phyloP scores from a whole-genome alignment of 768 basidiomycete species.

The Neoboletus brunneissimus region DNA sequence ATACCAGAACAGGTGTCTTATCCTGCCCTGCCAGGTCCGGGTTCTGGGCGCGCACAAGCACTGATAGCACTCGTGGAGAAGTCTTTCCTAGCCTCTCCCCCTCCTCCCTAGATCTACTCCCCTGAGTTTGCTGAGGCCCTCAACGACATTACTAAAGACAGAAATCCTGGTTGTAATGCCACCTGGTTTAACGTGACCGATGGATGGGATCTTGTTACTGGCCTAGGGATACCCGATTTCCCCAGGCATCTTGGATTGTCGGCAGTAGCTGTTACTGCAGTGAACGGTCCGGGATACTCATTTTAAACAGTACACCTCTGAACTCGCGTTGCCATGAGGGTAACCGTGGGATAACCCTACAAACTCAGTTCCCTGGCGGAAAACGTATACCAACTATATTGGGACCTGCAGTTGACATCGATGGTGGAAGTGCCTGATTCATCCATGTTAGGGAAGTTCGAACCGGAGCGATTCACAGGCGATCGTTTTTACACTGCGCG shows the following conservation, averaged over 20 bases:
- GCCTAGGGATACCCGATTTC: slow-evolving; percentile 16
- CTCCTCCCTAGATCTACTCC: too few species aligned
- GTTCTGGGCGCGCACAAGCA: slow-evolving; percentile 27
- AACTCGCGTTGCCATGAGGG: not conserved
- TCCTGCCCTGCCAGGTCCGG: not conserved
- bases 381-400: too few species aligned
- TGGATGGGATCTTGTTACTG: slow-evolving; percentile 47
- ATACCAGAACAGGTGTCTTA: not conserved
- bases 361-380: too few species aligned
- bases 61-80: too few species aligned
- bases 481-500: too few species aligned
- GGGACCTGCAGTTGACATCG: too few species aligned
- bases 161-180: slow-evolving; percentile 43
- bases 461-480: not conserved
- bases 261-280: not conserved
- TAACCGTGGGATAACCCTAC: too few species aligned
- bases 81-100: too few species aligned
- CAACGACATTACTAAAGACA: too few species aligned
- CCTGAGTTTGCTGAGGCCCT: too few species aligned
- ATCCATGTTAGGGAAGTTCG: not conserved
- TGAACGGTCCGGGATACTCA: not conserved
- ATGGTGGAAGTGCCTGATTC: not conserved
- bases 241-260: not conserved
- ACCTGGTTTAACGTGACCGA: slow-evolving; percentile 30
- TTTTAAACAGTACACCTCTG: too few species aligned